These are phyloP conservation scores for Picea mariana DNA, from an alignment of 83 land plant genomes.

Conservation along the genomic window DNA sequence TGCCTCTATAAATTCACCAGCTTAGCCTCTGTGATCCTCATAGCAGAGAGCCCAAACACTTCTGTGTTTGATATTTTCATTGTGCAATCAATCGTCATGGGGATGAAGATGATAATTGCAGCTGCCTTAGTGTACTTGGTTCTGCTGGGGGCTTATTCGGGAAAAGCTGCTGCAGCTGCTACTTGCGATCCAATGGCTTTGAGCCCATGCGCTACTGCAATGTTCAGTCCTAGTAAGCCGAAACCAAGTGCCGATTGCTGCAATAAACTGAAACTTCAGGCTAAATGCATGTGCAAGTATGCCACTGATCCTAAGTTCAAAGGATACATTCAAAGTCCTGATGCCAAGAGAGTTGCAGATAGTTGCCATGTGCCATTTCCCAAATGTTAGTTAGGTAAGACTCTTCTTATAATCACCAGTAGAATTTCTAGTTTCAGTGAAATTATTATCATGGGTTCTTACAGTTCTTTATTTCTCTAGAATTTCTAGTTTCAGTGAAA, in stretches of 20 bases:
- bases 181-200: constrained; percentile 35
- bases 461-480: no score
- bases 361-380: constrained; percentile 21
- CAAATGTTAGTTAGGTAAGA: not conserved
- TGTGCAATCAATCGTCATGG: no score
- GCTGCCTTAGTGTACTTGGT: no score
- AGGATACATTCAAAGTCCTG: constrained; percentile 27
- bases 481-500: no score
- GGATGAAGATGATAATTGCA: no score
- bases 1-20: no score
- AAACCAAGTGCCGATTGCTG: constrained; percentile 36
- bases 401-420: no score
- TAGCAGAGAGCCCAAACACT: no score
- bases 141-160: not conserved
- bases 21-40: no score
- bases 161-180: constrained; percentile 17
- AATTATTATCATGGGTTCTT: no score
- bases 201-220: constrained; percentile 32
- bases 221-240: constrained; percentile 23
- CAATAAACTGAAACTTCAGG: constrained; percentile 41
- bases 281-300: constrained; percentile 53
- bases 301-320: constrained; percentile 28
- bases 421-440: no score
- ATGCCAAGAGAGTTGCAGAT: constrained; percentile 39
- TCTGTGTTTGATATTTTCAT: no score